Conservation (phyloP, 2,329 filamentous ascomycete species). For the Nannizziopsis barbatae region DNA sequence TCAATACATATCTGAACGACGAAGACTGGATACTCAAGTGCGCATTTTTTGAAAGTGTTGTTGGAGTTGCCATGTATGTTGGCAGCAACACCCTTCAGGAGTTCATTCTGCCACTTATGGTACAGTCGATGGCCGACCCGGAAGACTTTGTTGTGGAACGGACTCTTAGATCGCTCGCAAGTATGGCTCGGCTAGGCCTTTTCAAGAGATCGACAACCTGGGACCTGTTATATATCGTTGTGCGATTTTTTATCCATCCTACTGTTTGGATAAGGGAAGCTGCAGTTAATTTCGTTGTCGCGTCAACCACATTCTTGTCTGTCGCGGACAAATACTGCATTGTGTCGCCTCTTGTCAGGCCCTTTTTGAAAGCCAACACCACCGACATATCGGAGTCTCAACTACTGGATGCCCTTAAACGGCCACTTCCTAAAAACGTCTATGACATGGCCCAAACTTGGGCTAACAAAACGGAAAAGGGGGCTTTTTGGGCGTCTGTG, state of each 20-base stretch:
- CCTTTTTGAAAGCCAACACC: conserved; percentile 67
- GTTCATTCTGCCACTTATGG: conserved; percentile 90
- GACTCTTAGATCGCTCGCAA: conserved; percentile 74
- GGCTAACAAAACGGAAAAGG: conserved; percentile 70
- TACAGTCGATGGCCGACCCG: conserved; percentile 82
- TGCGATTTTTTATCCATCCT: conserved; percentile 81
- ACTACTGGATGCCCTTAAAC: conserved; percentile 71
- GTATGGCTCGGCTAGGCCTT: conserved; percentile 77
- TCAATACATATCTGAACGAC: conserved; percentile 96
- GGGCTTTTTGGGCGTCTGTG: conserved; percentile 75
- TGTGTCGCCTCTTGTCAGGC: conserved; percentile 64
- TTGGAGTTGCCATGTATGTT: conserved; percentile 82
- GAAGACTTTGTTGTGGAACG: conserved; percentile 92
- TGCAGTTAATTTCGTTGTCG: conserved; percentile 69
- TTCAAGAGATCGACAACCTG: conserved; percentile 75
- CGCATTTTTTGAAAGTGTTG: conserved; percentile 89
- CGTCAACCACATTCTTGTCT: conserved; percentile 63
- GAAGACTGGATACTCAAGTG: conserved; percentile 94
- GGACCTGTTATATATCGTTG: conserved; percentile 75
- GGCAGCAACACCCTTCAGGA: conserved; percentile 84
- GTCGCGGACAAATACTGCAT: conserved; percentile 74
- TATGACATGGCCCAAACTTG: conserved; percentile 79
- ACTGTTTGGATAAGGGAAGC: conserved; percentile 93
- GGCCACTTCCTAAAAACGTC: conserved; percentile 64
- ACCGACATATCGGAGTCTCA: conserved; percentile 59